Evolutionary conservation across 495 filamentous ascomycete genomes (phyloP).

Genomic region (Usnea hakonensis): DNA sequence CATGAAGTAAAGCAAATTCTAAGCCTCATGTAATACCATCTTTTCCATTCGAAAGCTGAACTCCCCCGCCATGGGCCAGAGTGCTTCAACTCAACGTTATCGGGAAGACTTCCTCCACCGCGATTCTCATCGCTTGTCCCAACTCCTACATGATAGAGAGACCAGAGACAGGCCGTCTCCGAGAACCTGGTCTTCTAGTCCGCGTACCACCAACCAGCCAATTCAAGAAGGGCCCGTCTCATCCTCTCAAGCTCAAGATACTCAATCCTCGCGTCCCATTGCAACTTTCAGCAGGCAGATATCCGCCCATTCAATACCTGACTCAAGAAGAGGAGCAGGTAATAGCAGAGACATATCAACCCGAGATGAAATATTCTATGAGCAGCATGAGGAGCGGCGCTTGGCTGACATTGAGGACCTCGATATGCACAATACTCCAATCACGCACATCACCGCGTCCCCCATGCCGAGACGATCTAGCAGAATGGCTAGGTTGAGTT

Average conservation of each 20-base stretch:
- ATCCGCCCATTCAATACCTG: slow-evolving; percentile 24
- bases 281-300: slow-evolving; percentile 27
- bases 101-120: slow-evolving; percentile 15
- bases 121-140: slow-evolving; percentile 21
- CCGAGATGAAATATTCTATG: slow-evolving; percentile 25
- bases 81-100: slow-evolving; percentile 20
- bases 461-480: slow-evolving; percentile 43
- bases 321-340: not conserved
- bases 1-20: not conserved
- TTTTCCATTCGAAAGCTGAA: slow-evolving; percentile 1
- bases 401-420: slow-evolving; percentile 23
- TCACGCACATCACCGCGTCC: slow-evolving; percentile 27
- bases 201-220: not conserved
- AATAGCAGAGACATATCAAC: slow-evolving; percentile 17
- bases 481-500: slow-evolving; percentile 42
- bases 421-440: slow-evolving; percentile 22
- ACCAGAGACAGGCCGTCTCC: not conserved
- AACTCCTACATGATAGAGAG: slow-evolving; percentile 17
- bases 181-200: slow-evolving; percentile 1
- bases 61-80: slow-evolving; percentile 23
- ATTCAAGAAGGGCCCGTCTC: not conserved
- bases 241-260: slow-evolving; percentile 12
- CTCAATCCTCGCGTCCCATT: slow-evolving; percentile 18
- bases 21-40: not conserved
- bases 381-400: slow-evolving; percentile 26